Evolutionary conservation across 441 rosid species (phyloP), one percentile per base, ranked within the genome.

Genomic region (Arabidopsis hybrid): DNA sequence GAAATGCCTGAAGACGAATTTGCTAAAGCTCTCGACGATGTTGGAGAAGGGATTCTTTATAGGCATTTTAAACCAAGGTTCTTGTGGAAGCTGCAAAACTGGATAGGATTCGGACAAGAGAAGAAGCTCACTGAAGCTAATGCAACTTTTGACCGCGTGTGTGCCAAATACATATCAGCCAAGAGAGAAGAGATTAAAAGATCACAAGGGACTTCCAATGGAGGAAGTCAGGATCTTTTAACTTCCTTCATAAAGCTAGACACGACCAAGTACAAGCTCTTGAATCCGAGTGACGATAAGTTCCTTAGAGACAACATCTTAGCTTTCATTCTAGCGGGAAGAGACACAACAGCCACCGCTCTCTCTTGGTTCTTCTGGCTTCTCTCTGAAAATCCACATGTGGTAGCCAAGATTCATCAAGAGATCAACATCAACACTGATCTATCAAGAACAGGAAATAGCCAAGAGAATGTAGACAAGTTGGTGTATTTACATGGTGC

Each of bases 291-390:
- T 49, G 29, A 49, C 53, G 26, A 49, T 4, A 49, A 49, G 5
- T 49, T 49, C 29, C 53, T 49, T 3, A 49, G 53, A 17, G 53
- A 49, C 53, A 49, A 0, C 3, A 49, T 49, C 53, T 49, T 49
- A 17, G 21, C 53, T 49, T 17, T 49, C 53, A 49, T 49, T 49
- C 12, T 49, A 17, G 53, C 53, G 4, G 53, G 53, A 49, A 49
- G 53, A 49, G 21, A 49, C 29, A 49, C 53, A 49, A 49, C 29
- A 3, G 53, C 53, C 12, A 6, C 53, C 0, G 53, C 53, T 17
- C 53, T 49, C 53, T 49, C 53, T 49, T 49, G 53, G 53, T 49
- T 49, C 53, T 49, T 49, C 53, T 49, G 53, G 53, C 53, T 49
- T 49, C 53, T 49, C 53, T 49, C 29, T 49, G 53, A 49, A 49